Evolutionary conservation across 345 rosid genomes (phyloP).

Genomic region (Lepidium sativum): DNA sequence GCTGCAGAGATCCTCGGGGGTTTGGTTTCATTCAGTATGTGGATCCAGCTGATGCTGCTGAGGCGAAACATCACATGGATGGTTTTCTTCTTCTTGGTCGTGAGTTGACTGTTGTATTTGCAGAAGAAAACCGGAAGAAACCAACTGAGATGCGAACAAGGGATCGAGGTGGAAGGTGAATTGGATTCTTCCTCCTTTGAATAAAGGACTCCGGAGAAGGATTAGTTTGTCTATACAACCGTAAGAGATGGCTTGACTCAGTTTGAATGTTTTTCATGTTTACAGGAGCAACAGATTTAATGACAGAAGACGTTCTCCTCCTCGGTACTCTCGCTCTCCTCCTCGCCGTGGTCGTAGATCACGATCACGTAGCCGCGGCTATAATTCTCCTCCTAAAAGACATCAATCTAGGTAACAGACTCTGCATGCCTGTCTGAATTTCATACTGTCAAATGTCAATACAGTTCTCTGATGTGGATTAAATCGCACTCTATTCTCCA

Average conservation of each 20-base stretch:
- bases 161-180: slow-evolving; percentile 58
- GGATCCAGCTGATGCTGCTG: slow-evolving; percentile 87
- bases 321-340: slow-evolving; percentile 67
- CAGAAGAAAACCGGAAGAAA: slow-evolving; percentile 90
- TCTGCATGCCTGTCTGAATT: not conserved
- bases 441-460: not conserved
- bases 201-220: not conserved
- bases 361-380: slow-evolving; percentile 53
- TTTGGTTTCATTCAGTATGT: slow-evolving; percentile 91
- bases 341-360: slow-evolving; percentile 62
- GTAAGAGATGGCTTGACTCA: not conserved
- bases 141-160: slow-evolving; percentile 89
- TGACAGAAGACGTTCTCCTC: slow-evolving; percentile 63
- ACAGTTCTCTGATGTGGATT: not conserved
- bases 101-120: slow-evolving; percentile 88
- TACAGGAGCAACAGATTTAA: slow-evolving; percentile 38
- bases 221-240: not conserved
- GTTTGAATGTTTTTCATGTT: not conserved
- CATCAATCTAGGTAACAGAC: slow-evolving; percentile 47
- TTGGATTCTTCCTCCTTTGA: slow-evolving; percentile 1
- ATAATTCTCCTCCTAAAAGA: slow-evolving; percentile 53
- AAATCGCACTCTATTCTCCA: not conserved
- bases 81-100: slow-evolving; percentile 86
- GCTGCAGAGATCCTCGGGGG: slow-evolving; percentile 88
- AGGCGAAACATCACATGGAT: slow-evolving; percentile 87